Conservation (phyloP, 768 basidiomycete genomes). For the Filobasidium wieringae region DNA sequence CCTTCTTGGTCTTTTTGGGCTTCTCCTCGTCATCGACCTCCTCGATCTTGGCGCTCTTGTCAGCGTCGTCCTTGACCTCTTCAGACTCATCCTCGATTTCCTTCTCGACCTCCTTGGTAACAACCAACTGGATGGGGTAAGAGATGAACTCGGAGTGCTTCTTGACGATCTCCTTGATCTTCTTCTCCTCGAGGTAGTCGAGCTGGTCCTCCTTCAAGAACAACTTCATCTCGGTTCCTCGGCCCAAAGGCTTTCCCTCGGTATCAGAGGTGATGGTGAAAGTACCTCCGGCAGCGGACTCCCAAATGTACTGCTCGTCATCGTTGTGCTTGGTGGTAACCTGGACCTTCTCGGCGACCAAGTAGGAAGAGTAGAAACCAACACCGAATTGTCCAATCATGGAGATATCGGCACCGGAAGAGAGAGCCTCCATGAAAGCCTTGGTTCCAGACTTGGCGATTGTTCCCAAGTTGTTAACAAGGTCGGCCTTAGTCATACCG, state of each 20-base stretch:
- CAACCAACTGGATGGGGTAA: constrained; percentile 95
- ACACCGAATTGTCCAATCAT: constrained; percentile 99
- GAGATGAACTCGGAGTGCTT: constrained; percentile 99
- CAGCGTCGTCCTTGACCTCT: constrained; percentile 75
- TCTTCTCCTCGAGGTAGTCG: constrained; percentile 98
- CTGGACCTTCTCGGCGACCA: constrained; percentile 95
- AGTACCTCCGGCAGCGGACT: constrained; percentile 98
- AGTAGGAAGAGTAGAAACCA: constrained; percentile 99
- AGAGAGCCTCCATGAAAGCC: constrained; percentile 99
- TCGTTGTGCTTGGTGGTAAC: constrained; percentile 99
- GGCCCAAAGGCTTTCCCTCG: constrained; percentile 76
- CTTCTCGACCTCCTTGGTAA: constrained; percentile 99
- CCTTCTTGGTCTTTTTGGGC: constrained; percentile 85
- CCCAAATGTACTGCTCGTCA: constrained; percentile 99
- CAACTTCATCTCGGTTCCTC: constrained; percentile 65
- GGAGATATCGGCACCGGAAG: constrained; percentile 46
- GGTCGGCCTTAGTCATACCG: constrained; percentile 99
- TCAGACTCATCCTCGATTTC: constrained; percentile 50
- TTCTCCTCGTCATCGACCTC: constrained; percentile 68
- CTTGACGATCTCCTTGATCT: constrained; percentile 98
- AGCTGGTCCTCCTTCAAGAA: constrained; percentile 97
- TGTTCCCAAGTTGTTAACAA: constrained; percentile 85
- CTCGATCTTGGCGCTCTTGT: constrained; percentile 43
- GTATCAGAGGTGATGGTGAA: constrained; percentile 96
- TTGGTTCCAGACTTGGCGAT: constrained; percentile 48